Evolutionary conservation across 345 rosid species (phyloP).

Genomic region (Eucalyptus erythrocorys): DNA sequence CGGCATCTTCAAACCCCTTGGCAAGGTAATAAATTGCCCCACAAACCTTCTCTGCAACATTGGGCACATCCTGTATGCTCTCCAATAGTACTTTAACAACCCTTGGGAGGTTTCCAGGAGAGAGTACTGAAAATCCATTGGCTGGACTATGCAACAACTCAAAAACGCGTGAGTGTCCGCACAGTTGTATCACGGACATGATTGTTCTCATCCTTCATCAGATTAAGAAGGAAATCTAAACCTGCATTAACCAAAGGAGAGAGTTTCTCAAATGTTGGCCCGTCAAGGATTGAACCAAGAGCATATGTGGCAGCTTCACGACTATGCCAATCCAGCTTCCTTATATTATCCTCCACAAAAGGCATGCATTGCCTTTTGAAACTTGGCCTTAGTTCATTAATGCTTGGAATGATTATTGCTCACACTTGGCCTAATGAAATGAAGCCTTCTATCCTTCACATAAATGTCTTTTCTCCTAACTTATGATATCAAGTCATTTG

Average conservation of each 20-base stretch:
- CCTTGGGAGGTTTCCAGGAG: conserved; percentile 52
- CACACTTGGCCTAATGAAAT: not conserved
- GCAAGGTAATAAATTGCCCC: conserved; percentile 93
- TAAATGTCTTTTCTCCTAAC: too few relatives aligned
- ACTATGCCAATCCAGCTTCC: conserved; percentile 62
- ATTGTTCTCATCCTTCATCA: conserved; percentile 74
- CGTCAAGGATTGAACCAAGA: conserved; percentile 91
- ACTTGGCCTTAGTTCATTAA: not conserved
- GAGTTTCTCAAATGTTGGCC: conserved; percentile 63
- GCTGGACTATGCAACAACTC: conserved; percentile 82
- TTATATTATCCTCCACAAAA: conserved; percentile 68
- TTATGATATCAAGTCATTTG: not conserved
- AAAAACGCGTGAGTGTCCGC: conserved; percentile 94
- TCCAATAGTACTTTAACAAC: conserved; percentile 57
- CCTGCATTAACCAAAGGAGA: conserved; percentile 74
- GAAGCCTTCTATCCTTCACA: not conserved
- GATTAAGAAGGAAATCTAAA: conserved; percentile 61
- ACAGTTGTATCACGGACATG: conserved; percentile 94
- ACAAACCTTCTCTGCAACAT: conserved; percentile 86
- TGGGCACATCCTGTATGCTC: conserved; percentile 67
- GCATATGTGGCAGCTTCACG: conserved; percentile 96
- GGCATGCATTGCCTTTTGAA: conserved; percentile 32
- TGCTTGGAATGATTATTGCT: not conserved
- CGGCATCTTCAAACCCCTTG: conserved; percentile 84
- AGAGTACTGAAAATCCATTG: conserved; percentile 51